These are phyloP conservation scores for Trametes coccinea DNA, from an alignment of 768 basidiomycete species.

Conservation along the genomic window DNA sequence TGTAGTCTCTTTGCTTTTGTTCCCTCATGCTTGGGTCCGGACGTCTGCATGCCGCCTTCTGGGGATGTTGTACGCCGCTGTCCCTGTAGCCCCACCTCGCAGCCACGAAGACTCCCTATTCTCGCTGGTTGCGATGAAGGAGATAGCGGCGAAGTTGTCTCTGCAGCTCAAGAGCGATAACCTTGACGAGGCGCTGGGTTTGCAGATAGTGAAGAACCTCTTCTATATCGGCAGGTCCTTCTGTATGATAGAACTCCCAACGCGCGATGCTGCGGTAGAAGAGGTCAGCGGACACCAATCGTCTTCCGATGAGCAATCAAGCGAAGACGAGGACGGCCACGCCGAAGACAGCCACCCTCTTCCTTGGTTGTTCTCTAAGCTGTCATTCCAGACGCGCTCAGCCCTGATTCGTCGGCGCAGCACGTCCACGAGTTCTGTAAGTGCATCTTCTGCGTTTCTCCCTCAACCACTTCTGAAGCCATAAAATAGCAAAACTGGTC, in stretches of 20 bases:
- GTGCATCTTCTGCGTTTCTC: conserved; percentile 25
- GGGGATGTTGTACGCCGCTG: conserved; percentile 63
- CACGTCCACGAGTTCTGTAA: conserved; percentile 46
- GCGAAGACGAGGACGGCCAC: conserved; percentile 31
- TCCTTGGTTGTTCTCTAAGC: conserved; percentile 91
- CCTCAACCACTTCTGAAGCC: background rate
- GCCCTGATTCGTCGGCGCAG: conserved; percentile 72
- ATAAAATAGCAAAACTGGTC: conserved; percentile 72
- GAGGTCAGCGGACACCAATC: conserved; percentile 35
- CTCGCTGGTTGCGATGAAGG: conserved; percentile 57
- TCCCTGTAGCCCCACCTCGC: conserved; percentile 44
- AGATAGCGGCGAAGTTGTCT: conserved; percentile 71
- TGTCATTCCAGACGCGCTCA: conserved; percentile 84
- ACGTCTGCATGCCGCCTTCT: conserved; percentile 75
- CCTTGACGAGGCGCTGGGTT: conserved; percentile 65
- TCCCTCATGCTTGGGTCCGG: conserved; percentile 95
- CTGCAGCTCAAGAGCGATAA: conserved; percentile 81
- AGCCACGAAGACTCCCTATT: conserved; percentile 44
- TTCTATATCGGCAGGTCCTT: conserved; percentile 93
- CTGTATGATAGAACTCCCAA: conserved; percentile 40
- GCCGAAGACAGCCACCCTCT: conserved; percentile 50
- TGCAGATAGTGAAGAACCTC: conserved; percentile 91
- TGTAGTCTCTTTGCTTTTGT: conserved; percentile 69
- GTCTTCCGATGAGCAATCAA: conserved; percentile 31
- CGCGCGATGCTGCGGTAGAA: conserved; percentile 21